Evolutionary conservation across 2,329 filamentous ascomycete species (phyloP).

Genomic region (Fusarium nygamai): DNA sequence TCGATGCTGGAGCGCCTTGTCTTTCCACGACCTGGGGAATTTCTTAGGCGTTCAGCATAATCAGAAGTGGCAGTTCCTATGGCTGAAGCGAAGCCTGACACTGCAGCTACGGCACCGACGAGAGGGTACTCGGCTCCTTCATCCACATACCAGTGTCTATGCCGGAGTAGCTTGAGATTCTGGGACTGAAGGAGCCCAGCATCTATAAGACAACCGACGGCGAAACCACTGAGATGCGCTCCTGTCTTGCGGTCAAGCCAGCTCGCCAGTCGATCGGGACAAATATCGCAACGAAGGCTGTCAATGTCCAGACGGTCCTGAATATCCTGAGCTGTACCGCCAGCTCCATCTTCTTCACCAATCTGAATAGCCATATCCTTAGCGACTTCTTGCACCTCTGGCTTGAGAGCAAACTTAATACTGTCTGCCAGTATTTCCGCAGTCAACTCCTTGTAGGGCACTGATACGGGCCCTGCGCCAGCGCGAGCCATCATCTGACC

Average conservation of each 20-base stretch:
- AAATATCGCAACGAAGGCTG: slow-evolving; percentile 66
- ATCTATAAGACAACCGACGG: slow-evolving; percentile 66
- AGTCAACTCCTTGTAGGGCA: slow-evolving; percentile 68
- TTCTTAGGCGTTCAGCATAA: slow-evolving; percentile 28
- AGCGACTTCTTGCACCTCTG: slow-evolving; percentile 53
- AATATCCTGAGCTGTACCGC: slow-evolving; percentile 63
- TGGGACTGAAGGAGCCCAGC: slow-evolving; percentile 64
- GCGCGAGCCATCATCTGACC: slow-evolving; percentile 69
- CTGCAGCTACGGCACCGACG: slow-evolving; percentile 70
- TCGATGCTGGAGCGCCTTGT: background rate
- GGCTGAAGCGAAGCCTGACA: slow-evolving; percentile 71
- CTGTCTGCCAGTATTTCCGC: slow-evolving; percentile 64
- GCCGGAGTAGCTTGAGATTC: slow-evolving; percentile 62
- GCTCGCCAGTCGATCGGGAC: slow-evolving; percentile 65
- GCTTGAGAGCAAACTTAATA: slow-evolving; percentile 62
- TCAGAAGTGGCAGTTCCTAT: slow-evolving; percentile 51
- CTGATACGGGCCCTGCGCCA: slow-evolving; percentile 67
- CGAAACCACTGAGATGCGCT: slow-evolving; percentile 69
- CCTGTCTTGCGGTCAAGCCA: slow-evolving; percentile 67
- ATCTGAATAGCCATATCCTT: slow-evolving; percentile 62
- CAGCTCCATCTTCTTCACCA: slow-evolving; percentile 62
- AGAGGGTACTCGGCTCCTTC: slow-evolving; percentile 73
- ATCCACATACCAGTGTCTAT: slow-evolving; percentile 69
- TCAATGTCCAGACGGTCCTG: slow-evolving; percentile 65
- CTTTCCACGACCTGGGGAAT: background rate